Evolutionary conservation across 23 red algal genomes (phyloP).

Genomic region (Pyropia haitanensis): DNA sequence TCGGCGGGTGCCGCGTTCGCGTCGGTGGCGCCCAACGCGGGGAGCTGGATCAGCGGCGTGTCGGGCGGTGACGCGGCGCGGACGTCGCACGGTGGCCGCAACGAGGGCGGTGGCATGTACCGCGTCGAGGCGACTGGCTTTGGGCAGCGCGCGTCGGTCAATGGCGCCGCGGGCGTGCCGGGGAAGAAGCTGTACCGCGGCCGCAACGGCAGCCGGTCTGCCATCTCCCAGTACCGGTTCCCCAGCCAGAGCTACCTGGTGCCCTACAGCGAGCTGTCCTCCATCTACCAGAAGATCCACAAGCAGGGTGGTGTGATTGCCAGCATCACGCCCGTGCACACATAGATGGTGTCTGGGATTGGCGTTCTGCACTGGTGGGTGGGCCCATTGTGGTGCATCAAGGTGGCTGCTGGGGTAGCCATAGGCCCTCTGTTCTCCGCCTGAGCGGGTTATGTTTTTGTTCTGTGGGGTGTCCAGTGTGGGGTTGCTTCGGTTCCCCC

Average conservation of each 20-base stretch:
- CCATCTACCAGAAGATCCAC: constrained; percentile 64
- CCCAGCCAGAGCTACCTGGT: constrained; percentile 59
- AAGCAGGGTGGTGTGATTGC: constrained; percentile 80
- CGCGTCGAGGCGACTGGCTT: constrained; percentile 72
- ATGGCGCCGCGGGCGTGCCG: constrained; percentile 44
- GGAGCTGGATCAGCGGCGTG: constrained; percentile 59
- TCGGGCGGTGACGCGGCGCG: constrained; percentile 50
- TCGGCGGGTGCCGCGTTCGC: constrained; percentile 32
- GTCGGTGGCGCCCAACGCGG: constrained; percentile 19
- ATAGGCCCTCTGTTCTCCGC: too few relatives aligned
- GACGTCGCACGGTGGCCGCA: constrained; percentile 38
- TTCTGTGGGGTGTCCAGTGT: too few relatives aligned
- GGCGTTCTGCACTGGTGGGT: not conserved
- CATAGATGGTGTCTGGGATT: not conserved
- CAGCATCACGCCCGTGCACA: constrained; percentile 60
- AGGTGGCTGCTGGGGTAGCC: too few relatives aligned
- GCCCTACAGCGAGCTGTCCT: constrained; percentile 54
- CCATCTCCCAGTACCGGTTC: constrained; percentile 62
- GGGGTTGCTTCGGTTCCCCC: too few relatives aligned
- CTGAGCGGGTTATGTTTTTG: too few relatives aligned
- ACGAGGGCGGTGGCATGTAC: constrained; percentile 39
- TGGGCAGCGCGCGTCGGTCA: constrained; percentile 27
- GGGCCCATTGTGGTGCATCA: too few relatives aligned
- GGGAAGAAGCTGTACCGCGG: constrained; percentile 60
- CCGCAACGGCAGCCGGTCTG: constrained; percentile 38